These are phyloP conservation scores for Aspergillus mulundensis DNA, from an alignment of 495 filamentous ascomycete species.

Conservation along the genomic window DNA sequence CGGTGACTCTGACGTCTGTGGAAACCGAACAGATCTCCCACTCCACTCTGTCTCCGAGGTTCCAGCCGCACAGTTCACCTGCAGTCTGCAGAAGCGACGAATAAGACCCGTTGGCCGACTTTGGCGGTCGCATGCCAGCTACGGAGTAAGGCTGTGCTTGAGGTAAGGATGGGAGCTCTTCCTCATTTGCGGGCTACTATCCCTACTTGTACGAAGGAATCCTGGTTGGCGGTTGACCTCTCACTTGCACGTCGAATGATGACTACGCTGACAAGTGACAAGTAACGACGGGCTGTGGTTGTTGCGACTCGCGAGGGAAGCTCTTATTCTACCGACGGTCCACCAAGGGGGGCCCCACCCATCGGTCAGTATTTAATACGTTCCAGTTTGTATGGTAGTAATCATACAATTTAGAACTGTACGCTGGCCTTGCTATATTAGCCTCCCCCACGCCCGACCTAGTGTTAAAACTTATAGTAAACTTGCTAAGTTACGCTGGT, in stretches of 20 bases:
- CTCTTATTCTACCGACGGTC: no score
- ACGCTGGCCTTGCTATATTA: no score
- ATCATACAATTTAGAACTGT: no score
- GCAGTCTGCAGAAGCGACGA: slow-evolving; percentile 1
- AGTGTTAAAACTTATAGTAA: no score
- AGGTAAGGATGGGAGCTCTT: neutral
- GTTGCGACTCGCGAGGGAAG: no score
- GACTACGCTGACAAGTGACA: neutral
- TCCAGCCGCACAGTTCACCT: slow-evolving; percentile 5
- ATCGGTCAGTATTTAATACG: no score
- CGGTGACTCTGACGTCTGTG: neutral
- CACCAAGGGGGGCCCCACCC: no score
- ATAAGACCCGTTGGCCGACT: slow-evolving; percentile 4
- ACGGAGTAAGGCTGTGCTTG: slow-evolving; percentile 6
- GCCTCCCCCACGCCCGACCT: no score
- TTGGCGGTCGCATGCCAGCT: neutral
- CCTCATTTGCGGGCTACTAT: neutral
- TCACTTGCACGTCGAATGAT: neutral
- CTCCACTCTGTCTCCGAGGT: neutral
- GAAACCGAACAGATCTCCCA: neutral
- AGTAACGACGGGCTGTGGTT: no score
- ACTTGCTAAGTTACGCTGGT: no score
- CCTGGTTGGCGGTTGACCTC: neutral
- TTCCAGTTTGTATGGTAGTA: no score
- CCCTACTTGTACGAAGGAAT: neutral